Conservation (phyloP, 2,329 filamentous ascomycete genomes). For the Ceratocystis cacaofunesta region DNA sequence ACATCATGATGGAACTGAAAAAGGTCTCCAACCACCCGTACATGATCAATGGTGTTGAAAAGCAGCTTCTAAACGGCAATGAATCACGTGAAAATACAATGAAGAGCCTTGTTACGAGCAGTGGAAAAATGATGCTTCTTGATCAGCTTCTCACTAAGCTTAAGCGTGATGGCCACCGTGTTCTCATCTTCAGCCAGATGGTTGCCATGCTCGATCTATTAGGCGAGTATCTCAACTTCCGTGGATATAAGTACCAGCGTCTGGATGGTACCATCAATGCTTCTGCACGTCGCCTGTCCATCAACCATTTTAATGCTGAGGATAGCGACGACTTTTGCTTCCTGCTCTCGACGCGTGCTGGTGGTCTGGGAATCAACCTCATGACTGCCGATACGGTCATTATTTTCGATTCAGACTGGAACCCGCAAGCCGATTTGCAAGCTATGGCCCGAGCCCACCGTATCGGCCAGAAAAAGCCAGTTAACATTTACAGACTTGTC, state of each 20-base stretch:
- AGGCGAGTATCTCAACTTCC: slow-evolving; percentile 79
- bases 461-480: slow-evolving; percentile 90
- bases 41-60: slow-evolving; percentile 90
- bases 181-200: slow-evolving; percentile 98
- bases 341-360: slow-evolving; percentile 82
- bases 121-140: slow-evolving; percentile 98
- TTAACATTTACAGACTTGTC: slow-evolving; percentile 90
- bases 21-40: slow-evolving; percentile 98
- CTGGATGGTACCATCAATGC: slow-evolving; percentile 91
- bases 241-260: slow-evolving; percentile 89
- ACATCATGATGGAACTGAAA: slow-evolving; percentile 99
- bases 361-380: slow-evolving; percentile 94
- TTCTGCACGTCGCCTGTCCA: slow-evolving; percentile 74
- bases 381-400: slow-evolving; percentile 98
- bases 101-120: slow-evolving; percentile 86
- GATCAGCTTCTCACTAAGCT: slow-evolving; percentile 90
- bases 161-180: slow-evolving; percentile 83
- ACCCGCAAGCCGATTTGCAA: slow-evolving; percentile 92
- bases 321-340: slow-evolving; percentile 95
- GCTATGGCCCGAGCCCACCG: slow-evolving; percentile 97
- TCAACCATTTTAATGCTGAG: slow-evolving; percentile 97
- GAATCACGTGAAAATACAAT: slow-evolving; percentile 76
- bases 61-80: slow-evolving; percentile 69
- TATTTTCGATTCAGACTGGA: slow-evolving; percentile 98
- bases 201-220: slow-evolving; percentile 96